Conservation (phyloP, 805 yeast genomes). For the Teunomyces pallodes region DNA sequence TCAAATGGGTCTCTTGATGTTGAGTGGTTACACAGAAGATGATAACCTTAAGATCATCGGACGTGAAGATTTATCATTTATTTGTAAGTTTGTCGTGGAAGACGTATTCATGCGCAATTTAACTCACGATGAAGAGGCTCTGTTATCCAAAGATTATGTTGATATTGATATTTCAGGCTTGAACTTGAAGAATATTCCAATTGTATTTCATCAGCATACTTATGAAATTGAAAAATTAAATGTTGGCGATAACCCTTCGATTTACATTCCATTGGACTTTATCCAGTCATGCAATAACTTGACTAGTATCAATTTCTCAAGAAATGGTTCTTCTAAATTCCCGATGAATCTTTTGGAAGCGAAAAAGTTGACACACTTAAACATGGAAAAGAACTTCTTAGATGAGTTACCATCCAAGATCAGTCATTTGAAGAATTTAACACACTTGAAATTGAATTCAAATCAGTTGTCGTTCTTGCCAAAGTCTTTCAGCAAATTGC, state of each 20-base stretch:
- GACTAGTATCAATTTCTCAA: slow-evolving; percentile 62
- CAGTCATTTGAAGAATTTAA: slow-evolving; percentile 50
- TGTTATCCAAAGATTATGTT: slow-evolving; percentile 61
- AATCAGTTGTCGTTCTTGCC: slow-evolving; percentile 70
- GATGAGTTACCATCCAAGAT: slow-evolving; percentile 59
- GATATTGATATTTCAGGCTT: slow-evolving; percentile 71
- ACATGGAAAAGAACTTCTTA: slow-evolving; percentile 77
- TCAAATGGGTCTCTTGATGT: slow-evolving; percentile 66
- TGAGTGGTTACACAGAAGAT: slow-evolving; percentile 76
- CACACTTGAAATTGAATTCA: slow-evolving; percentile 66
- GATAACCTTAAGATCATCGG: slow-evolving; percentile 79
- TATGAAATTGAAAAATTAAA: slow-evolving; percentile 78
- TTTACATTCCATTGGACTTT: slow-evolving; percentile 79
- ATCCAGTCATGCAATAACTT: slow-evolving; percentile 78
- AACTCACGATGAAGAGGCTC: slow-evolving; percentile 68
- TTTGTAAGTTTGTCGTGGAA: slow-evolving; percentile 76
- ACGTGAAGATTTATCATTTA: slow-evolving; percentile 75
- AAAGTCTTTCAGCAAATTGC: slow-evolving; percentile 52
- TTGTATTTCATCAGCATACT: slow-evolving; percentile 74
- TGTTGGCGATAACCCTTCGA: slow-evolving; percentile 83
- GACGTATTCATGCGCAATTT: slow-evolving; percentile 58
- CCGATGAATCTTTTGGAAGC: slow-evolving; percentile 75
- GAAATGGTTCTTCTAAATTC: slow-evolving; percentile 69
- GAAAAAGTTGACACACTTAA: slow-evolving; percentile 59
- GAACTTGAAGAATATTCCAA: slow-evolving; percentile 81